Percentiles rank a stretch among this genome's conserved stretches.
phyloP scores from a whole-genome alignment of 116 monocot genomes.

The Phalaenopsis hybrid region DNA sequence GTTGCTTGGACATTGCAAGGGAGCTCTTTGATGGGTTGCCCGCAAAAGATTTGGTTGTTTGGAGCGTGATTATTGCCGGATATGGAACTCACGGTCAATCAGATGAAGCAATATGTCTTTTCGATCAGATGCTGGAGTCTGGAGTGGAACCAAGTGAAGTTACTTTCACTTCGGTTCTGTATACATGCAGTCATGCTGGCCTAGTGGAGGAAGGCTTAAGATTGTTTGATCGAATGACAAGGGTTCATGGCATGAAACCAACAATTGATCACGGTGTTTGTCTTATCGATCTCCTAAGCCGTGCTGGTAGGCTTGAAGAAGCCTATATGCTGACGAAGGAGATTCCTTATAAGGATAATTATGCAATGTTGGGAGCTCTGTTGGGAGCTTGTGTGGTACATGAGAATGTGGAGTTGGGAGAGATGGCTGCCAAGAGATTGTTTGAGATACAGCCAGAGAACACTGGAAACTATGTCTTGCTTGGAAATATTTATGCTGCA shows the following conservation, averaged over 20 bases:
- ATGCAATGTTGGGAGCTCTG: conserved; percentile 67
- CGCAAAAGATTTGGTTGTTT: conserved; percentile 47
- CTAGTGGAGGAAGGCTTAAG: conserved; percentile 55
- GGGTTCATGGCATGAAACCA: conserved; percentile 22
- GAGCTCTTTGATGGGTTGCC: conserved; percentile 37
- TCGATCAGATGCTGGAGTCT: conserved; percentile 50
- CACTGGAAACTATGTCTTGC: conserved; percentile 60
- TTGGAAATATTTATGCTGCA: conserved; percentile 71
- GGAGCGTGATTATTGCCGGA: conserved; percentile 68
- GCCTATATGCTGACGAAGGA: conserved; percentile 41
- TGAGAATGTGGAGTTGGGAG: conserved; percentile 54
- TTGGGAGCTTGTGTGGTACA: conserved; percentile 73
- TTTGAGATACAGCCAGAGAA: conserved; percentile 65
- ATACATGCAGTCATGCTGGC: conserved; percentile 65
- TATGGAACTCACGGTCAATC: conserved; percentile 65
- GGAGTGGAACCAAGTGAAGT: conserved; percentile 54
- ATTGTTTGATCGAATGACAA: conserved; percentile 31
- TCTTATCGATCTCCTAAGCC: conserved; percentile 60
- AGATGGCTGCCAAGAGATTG: conserved; percentile 48
- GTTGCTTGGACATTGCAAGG: conserved; percentile 44
- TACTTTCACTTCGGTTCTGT: conserved; percentile 51
- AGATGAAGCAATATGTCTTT: conserved; percentile 36
- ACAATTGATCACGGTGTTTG: conserved; percentile 53
- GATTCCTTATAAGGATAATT: conserved; percentile 47
- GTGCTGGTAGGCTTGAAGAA: conserved; percentile 57